Percentiles rank a stretch among this genome's conserved stretches.
phyloP scores from a whole-genome alignment of 352 stramenopile species.

The Discostella stelligera region DNA sequence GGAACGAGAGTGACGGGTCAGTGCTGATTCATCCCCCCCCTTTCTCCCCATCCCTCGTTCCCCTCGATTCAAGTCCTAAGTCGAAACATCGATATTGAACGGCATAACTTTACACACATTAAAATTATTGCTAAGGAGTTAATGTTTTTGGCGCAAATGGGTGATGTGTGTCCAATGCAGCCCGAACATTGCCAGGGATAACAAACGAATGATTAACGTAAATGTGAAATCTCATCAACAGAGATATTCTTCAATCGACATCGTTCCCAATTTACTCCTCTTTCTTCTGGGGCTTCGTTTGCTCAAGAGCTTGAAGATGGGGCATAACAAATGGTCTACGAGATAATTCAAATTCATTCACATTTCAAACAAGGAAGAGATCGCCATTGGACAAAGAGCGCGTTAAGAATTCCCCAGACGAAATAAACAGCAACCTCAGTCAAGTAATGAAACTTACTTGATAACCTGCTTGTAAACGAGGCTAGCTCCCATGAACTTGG shows the following conservation, averaged over 20 bases:
- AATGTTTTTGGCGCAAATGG: no score
- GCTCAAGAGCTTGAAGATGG: conserved; percentile 38
- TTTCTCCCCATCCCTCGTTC: no score
- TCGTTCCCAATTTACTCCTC: conserved; percentile 24
- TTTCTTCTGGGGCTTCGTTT: conserved; percentile 37
- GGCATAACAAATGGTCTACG: conserved; percentile 58
- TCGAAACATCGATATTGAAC: no score
- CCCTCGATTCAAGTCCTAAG: no score
- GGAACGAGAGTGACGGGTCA: no score
- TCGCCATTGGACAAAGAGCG: neutral
- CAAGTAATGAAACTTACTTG: conserved; percentile 32
- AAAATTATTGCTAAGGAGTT: no score
- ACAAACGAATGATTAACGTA: neutral
- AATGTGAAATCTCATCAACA: neutral
- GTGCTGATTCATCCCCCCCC: no score
- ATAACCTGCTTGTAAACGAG: conserved; percentile 70
- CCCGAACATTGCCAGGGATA: neutral
- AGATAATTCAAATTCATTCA: neutral
- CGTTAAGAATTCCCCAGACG: neutral
- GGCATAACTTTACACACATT: no score
- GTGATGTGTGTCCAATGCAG: neutral
- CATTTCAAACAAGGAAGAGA: neutral
- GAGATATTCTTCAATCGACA: neutral
- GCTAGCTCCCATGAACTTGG: conserved; percentile 64
- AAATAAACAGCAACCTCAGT: neutral